Evolutionary conservation across 2,329 filamentous ascomycete genomes (phyloP).

Genomic region (Trichoderma simmonsii): DNA sequence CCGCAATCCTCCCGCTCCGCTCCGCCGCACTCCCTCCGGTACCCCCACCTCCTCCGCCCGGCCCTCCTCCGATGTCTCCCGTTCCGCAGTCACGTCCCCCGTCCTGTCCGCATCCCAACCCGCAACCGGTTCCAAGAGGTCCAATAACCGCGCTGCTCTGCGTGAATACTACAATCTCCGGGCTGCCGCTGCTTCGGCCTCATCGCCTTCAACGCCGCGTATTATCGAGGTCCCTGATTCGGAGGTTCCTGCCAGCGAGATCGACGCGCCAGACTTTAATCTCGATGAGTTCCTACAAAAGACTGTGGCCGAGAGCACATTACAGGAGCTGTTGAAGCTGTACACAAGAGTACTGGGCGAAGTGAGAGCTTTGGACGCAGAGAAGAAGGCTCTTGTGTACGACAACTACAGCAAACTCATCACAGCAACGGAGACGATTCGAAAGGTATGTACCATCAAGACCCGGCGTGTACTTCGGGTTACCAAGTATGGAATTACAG

Average conservation of each 20-base stretch:
- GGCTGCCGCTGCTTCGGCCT: slow-evolving; percentile 39
- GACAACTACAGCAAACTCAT: slow-evolving; percentile 98
- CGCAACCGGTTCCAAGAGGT: slow-evolving; percentile 37
- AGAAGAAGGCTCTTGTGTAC: slow-evolving; percentile 95
- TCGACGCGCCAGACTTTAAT: slow-evolving; percentile 72
- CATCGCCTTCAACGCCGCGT: slow-evolving; percentile 34
- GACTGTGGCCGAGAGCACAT: slow-evolving; percentile 58
- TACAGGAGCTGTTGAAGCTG: slow-evolving; percentile 66
- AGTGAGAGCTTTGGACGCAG: slow-evolving; percentile 85
- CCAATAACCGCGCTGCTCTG: slow-evolving; percentile 77
- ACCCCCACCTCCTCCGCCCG: slow-evolving; percentile 72
- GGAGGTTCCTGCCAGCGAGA: slow-evolving; percentile 63
- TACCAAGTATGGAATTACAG: background rate
- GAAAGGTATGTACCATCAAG: slow-evolving; percentile 50
- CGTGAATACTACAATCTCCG: slow-evolving; percentile 90
- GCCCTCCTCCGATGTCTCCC: slow-evolving; percentile 65
- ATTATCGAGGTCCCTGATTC: slow-evolving; percentile 48
- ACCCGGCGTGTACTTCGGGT: background rate
- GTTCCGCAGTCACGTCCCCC: slow-evolving; percentile 58
- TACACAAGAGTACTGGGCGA: slow-evolving; percentile 74
- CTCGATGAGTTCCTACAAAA: slow-evolving; percentile 64
- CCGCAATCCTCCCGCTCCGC: slow-evolving; percentile 54
- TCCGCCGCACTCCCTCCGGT: slow-evolving; percentile 56
- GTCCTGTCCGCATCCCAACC: slow-evolving; percentile 33
- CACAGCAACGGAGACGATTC: slow-evolving; percentile 92